phyloP scores from a whole-genome alignment of 2,329 filamentous ascomycete genomes.

The Hymenoscyphus fraxineus region DNA sequence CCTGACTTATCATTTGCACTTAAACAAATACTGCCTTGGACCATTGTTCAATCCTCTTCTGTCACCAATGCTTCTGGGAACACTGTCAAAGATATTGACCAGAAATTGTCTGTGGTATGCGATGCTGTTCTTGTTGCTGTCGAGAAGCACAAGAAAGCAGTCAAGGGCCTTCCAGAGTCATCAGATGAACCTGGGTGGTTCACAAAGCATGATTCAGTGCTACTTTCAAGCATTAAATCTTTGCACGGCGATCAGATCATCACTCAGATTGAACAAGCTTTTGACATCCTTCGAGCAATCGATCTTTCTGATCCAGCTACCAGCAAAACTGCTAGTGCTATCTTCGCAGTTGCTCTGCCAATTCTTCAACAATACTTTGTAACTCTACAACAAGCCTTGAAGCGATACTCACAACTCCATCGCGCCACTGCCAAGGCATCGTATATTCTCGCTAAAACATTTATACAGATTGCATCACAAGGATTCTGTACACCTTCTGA shows the following conservation, averaged over 20 bases:
- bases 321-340: slow-evolving; percentile 47
- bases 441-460: slow-evolving; percentile 70
- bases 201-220: slow-evolving; percentile 36
- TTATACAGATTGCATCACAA: slow-evolving; percentile 73
- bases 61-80: slow-evolving; percentile 11
- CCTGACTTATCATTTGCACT: slow-evolving; percentile 63
- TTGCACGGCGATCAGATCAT: slow-evolving; percentile 29
- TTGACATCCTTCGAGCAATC: slow-evolving; percentile 44
- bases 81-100: slow-evolving; percentile 46
- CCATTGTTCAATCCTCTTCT: slow-evolving; percentile 34
- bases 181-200: slow-evolving; percentile 63
- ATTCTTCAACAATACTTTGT: slow-evolving; percentile 70
- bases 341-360: slow-evolving; percentile 62
- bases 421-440: slow-evolving; percentile 68
- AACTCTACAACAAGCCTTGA: slow-evolving; percentile 56
- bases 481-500: slow-evolving; percentile 92
- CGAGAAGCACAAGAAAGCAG: slow-evolving; percentile 62
- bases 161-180: slow-evolving; percentile 52
- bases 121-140: slow-evolving; percentile 77
- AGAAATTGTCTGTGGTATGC: slow-evolving; percentile 58
- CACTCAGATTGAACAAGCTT: slow-evolving; percentile 40
- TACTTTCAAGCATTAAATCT: slow-evolving; percentile 28
- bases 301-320: slow-evolving; percentile 40
- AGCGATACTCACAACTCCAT: slow-evolving; percentile 62
- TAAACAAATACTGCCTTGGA: slow-evolving; percentile 64